phyloP scores from a whole-genome alignment of 371 early-diverging fungal species.

The Rhizomucor miehei region DNA sequence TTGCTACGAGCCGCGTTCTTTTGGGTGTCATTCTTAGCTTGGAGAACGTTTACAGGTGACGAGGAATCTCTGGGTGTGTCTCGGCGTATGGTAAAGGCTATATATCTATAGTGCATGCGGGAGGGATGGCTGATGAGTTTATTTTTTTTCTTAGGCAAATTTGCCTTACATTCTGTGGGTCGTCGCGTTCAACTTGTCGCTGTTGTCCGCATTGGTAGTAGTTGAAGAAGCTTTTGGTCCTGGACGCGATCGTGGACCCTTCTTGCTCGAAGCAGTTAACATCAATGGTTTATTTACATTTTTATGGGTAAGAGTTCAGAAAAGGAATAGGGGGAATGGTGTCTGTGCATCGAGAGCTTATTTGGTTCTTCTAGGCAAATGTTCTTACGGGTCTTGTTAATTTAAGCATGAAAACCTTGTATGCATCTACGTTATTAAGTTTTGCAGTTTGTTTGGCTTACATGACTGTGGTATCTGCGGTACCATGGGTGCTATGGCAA shows the following conservation, averaged over 20 bases:
- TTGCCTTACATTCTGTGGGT: constrained; percentile 77
- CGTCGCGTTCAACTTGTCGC: constrained; percentile 60
- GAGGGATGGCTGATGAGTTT: not conserved
- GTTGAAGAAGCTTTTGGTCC: constrained; percentile 40
- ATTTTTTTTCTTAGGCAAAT: constrained; percentile 57
- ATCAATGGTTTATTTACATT: constrained; percentile 80
- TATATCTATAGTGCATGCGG: not conserved
- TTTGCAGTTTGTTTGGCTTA: constrained; percentile 12
- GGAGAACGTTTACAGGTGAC: constrained; percentile 15
- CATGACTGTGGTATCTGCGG: constrained; percentile 8
- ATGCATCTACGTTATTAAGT: constrained; percentile 13
- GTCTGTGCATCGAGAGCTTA: not conserved
- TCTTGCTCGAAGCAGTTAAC: constrained; percentile 71
- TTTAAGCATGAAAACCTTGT: constrained; percentile 21
- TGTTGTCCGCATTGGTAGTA: constrained; percentile 52
- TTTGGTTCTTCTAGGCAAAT: constrained; percentile 13
- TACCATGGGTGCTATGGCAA: constrained; percentile 20
- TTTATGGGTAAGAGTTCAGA: constrained; percentile 56
- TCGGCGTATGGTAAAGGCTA: constrained; percentile 60
- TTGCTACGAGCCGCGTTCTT: constrained; percentile 6
- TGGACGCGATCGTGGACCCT: constrained; percentile 38
- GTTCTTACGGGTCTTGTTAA: constrained; percentile 20
- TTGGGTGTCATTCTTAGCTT: constrained; percentile 37
- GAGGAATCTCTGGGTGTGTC: constrained; percentile 45
- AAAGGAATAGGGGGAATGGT: not conserved